Evolutionary conservation across 164 flowering plant genomes (phyloP).

Genomic region (Echeveria elegans): DNA sequence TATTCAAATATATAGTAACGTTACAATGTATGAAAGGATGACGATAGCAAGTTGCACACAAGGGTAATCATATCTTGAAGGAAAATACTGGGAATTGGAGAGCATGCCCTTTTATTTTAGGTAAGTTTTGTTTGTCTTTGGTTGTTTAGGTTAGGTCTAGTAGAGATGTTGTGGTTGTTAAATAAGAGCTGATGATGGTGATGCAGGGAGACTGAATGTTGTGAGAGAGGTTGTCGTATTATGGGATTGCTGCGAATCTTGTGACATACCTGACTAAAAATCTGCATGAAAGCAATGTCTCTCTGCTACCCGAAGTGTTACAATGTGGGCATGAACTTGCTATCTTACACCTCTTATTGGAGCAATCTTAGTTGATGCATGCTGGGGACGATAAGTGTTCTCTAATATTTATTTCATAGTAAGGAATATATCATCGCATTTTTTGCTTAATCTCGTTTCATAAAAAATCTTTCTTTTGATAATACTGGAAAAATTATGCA

Average conservation of each 20-base stretch:
- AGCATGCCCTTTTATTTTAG: conserved; percentile 85
- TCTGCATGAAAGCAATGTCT: conserved; percentile 68
- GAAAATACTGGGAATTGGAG: conserved; percentile 76
- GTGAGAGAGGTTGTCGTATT: conserved; percentile 91
- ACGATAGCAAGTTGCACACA: conserved; percentile 34
- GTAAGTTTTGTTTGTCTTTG: conserved; percentile 19
- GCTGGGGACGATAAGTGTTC: conserved; percentile 78
- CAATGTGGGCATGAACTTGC: conserved; percentile 87
- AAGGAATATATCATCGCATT: conserved; percentile 12
- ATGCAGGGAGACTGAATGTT: conserved; percentile 78
- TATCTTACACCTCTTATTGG: conserved; percentile 82
- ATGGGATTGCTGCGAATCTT: conserved; percentile 80
- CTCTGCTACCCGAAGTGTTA: conserved; percentile 75
- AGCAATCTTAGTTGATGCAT: conserved; percentile 83
- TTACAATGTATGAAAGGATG: conserved; percentile 30
- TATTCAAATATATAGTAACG: too few relatives aligned
- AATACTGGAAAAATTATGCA: background rate
- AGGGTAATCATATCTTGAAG: conserved; percentile 62
- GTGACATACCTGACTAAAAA: conserved; percentile 68
- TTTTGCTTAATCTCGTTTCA: background rate
- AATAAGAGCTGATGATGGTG: background rate
- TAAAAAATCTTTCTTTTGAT: background rate
- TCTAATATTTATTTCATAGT: conserved; percentile 75
- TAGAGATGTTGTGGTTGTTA: background rate
- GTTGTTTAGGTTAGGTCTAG: background rate